Base-by-base conservation (phyloP, 345 rosid genomes). In the thale cress (Arabidopsis thaliana) region DNA sequence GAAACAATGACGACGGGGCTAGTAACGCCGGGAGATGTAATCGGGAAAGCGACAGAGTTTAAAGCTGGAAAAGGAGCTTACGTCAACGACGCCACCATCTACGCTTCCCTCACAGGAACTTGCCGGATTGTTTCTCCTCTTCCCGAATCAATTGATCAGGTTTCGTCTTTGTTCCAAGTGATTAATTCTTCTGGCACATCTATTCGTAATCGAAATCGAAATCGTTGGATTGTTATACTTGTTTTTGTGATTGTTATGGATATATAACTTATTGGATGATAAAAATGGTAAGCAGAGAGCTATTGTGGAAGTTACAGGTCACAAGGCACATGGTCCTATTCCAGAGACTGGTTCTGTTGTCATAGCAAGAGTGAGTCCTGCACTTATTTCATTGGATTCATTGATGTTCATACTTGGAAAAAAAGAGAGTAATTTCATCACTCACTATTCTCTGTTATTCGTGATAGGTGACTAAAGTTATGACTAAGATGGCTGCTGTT, bases 281-380 rank as follows among this genome's bases (percentile, higher is more conserved):
- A 8, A 63, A 2, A 45, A 44, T 44, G 67, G 14, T 14, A 45
- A 63, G 23, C 82, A 94, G 98, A 85, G 91, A 80, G 85, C 95
- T 49, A 84, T 65, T 65, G 89, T 88, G 59, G 96, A 91, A 74
- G 97, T 94, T 57, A 84, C 78, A 2, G 91, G 97, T 66, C 95
- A 85, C 82, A 94, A 91, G 74, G 90, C 95, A 52, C 96, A 82
- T 57, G 96, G 93, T 12, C 85, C 83, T 46, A 89, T 94, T 40
- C 98, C 97, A 9, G 95, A 90, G 76, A 83, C 93, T 25, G 96
- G 93, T 57, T 94, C 91, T 64, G 75, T 90, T 79, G 93, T 90
- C 53, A 78, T 90, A 72, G 96, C 89, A 63, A 84, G 96, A 22
- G 98, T 91, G 81, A 78, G 91, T 74, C 38, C 38, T 66, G 11